Percentiles rank a stretch among this genome's conserved stretches.
These are phyloP conservation scores for barrel medic (Medicago truncatula) DNA, from an alignment of 306 rosid genomes.

Conservation along the genomic window DNA sequence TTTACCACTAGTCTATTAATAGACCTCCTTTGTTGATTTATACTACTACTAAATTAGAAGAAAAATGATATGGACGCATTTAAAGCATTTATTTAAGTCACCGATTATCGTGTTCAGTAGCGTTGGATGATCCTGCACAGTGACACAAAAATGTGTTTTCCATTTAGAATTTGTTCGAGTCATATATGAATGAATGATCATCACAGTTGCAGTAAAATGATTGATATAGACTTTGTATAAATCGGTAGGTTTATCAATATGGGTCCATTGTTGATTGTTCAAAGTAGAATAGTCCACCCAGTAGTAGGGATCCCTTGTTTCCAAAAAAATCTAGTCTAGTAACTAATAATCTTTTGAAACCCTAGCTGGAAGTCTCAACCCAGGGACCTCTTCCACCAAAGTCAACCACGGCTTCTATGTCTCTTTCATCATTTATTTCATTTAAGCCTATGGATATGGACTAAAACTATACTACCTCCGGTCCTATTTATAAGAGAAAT, in stretches of 20 bases:
- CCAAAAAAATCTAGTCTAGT: neutral
- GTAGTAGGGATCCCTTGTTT: neutral
- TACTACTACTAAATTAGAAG: neutral
- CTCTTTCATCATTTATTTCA: neutral
- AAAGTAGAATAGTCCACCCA: neutral
- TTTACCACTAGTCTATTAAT: no score
- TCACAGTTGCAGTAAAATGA: constrained; percentile 1
- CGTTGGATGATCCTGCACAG: neutral
- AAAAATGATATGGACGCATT: neutral
- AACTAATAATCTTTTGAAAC: neutral
- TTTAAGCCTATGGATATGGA: neutral
- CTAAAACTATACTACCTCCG: neutral
- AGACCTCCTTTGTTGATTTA: no score
- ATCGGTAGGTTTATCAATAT: neutral
- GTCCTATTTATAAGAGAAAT: no score
- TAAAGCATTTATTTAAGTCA: neutral
- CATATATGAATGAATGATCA: neutral
- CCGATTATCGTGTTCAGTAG: neutral
- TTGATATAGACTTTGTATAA: neutral
- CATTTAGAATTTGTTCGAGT: neutral
- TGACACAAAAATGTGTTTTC: neutral
- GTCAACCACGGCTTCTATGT: neutral
- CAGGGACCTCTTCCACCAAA: neutral
- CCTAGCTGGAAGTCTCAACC: neutral
- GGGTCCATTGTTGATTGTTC: constrained; percentile 1